phyloP scores from a whole-genome alignment of 139 green algal genomes.

The Tetraselmis chui region DNA sequence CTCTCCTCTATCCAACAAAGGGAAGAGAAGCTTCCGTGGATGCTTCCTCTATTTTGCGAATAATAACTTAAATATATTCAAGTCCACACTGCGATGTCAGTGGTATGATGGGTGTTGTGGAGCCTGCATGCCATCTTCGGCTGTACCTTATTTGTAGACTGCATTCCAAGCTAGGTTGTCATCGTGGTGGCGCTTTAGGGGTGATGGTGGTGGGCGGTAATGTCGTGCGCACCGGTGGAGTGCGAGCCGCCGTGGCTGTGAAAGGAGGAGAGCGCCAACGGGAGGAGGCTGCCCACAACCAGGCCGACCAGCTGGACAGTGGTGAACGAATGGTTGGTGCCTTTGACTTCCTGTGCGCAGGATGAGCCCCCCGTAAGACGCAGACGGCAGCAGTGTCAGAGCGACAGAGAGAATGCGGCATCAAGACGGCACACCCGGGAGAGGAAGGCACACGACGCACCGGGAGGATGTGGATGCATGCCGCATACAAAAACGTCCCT shows the following conservation, averaged over 20 bases:
- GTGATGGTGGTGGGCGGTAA: too few relatives aligned
- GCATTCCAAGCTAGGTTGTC: too few relatives aligned
- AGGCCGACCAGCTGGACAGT: conserved; percentile 17
- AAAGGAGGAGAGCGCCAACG: conserved; percentile 1
- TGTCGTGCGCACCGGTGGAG: too few relatives aligned
- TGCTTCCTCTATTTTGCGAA: too few relatives aligned
- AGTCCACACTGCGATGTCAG: too few relatives aligned
- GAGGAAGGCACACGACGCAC: conserved; percentile 11
- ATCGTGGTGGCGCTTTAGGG: too few relatives aligned
- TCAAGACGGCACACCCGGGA: neutral
- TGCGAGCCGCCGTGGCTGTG: neutral
- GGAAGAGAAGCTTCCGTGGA: too few relatives aligned
- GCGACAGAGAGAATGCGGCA: neutral
- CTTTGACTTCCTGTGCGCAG: conserved; percentile 20
- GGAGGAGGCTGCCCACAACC: conserved; percentile 9
- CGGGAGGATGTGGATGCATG: conserved; percentile 56
- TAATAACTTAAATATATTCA: too few relatives aligned
- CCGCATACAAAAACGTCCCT: conserved; percentile 58
- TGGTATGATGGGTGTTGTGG: too few relatives aligned
- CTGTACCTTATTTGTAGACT: too few relatives aligned
- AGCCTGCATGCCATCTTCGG: too few relatives aligned
- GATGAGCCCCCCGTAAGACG: conserved; percentile 5
- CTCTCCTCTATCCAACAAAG: too few relatives aligned
- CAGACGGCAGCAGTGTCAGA: conserved; percentile 8
- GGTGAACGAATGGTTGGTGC: neutral